Base-by-base conservation (phyloP, 257 asterid species). In the Euphrasia confusa region DNA sequence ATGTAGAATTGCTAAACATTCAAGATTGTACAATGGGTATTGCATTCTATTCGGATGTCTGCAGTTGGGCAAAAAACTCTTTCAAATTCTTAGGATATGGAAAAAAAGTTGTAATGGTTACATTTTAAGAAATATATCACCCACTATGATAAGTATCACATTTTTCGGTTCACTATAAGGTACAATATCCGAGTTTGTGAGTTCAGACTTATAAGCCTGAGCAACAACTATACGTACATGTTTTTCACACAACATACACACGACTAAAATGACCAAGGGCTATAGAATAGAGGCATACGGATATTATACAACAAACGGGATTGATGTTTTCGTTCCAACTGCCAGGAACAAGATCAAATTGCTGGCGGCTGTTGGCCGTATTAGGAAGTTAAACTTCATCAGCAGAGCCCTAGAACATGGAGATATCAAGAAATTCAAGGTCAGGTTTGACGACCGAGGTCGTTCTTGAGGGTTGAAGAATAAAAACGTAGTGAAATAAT, bases 1-100 rank as follows among this genome's bases (percentile, higher is more conserved):
- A 86, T 35, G 84, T 89, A 44, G 97, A 92, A 74, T 68, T 89
- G 77, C 75, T 92, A 65, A 71, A 81, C 80, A 69, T 92, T 70
- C 87, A 92, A 71, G 95, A 92, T 68, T 92, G 97, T 80, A 77
- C 63, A 11, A 79, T 0, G 24, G 1, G 24, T 21, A 21, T 21
- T 21, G 24, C 24, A 21, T 21, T 21, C 24, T 21, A 21, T 21
- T 21, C 24, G 24, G 24, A 21, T 21, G 24, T 21, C 24, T 21
- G 24, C 24, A 95, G 78, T 64, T 92, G 80, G 86, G 57, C 42
- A 7, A 7, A 18, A 7, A 12, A 11, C 56, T 28, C 32, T 30
- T 47, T 39, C 0, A 54, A n/a, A 47, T 47, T 47, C 13, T 47
- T 10, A 30, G 33, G 33, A 30, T 30, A 30, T 30, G 33, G 5